Conservation (phyloP, 2,329 filamentous ascomycete genomes). For the Colletotrichum sojae region DNA sequence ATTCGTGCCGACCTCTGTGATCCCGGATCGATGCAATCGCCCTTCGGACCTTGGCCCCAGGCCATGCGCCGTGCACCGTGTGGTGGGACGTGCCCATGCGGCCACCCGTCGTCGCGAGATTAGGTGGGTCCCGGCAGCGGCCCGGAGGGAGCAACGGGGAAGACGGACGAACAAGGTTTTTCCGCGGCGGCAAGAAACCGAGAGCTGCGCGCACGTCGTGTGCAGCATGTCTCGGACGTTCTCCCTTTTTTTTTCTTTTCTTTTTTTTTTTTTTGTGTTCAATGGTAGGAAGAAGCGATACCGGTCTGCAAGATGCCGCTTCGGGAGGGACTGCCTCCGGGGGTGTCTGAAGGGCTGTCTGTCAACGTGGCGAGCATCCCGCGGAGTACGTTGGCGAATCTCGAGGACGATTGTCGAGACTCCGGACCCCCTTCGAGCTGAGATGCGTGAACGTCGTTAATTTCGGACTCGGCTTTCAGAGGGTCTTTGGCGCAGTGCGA, state of each 20-base stretch:
- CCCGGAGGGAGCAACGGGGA: neutral
- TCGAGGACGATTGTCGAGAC: no score
- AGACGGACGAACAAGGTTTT: neutral
- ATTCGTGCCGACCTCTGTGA: neutral
- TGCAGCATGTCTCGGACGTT: no score
- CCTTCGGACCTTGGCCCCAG: conserved; percentile 7
- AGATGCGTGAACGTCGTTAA: no score
- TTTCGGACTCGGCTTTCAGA: no score
- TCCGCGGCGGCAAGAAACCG: conserved; percentile 2
- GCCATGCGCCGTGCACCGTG: neutral
- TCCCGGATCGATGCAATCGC: conserved; percentile 24
- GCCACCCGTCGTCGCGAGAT: conserved; percentile 15
- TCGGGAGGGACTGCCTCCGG: neutral
- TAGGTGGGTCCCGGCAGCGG: conserved; percentile 15
- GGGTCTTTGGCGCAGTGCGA: neutral
- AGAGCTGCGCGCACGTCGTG: no score
- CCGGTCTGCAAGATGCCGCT: neutral
- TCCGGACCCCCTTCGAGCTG: no score
- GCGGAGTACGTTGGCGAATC: no score
- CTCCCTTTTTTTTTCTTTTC: no score
- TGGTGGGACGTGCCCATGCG: neutral
- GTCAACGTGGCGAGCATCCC: neutral
- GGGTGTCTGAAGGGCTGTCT: neutral
- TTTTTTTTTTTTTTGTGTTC: neutral
- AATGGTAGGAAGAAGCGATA: neutral